Evolutionary conservation across 78 protist genomes (phyloP).

Genomic region (Dictyostelium capitatum): DNA sequence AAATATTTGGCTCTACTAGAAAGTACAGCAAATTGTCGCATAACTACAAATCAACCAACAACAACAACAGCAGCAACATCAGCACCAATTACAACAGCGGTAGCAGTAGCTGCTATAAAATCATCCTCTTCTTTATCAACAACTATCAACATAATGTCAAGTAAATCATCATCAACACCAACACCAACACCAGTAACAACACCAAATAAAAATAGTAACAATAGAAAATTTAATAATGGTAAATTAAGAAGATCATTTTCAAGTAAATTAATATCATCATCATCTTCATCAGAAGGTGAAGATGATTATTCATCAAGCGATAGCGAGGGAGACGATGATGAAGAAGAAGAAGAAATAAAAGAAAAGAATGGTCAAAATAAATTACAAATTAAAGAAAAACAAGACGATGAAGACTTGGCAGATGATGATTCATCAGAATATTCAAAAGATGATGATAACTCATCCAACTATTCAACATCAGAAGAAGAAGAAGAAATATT

Average conservation of each 20-base stretch:
- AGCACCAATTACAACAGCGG: not conserved
- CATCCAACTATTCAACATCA: not conserved
- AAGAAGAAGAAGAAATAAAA: not conserved
- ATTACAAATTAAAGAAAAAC: not conserved
- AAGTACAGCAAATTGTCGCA: not conserved
- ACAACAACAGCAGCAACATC: not conserved
- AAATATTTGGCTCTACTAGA: constrained; percentile 22
- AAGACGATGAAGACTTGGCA: not conserved
- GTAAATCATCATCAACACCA: not conserved
- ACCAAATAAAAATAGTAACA: not conserved
- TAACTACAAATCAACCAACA: constrained; percentile 7
- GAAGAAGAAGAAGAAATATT: not conserved
- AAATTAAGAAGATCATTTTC: constrained; percentile 8
- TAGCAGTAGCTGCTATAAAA: not conserved
- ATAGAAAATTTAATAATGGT: not conserved
- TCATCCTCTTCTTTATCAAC: not conserved
- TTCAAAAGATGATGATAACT: not conserved
- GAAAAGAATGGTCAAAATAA: not conserved
- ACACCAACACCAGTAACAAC: not conserved
- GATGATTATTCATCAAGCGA: constrained; percentile 25
- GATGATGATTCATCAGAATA: constrained; percentile 6
- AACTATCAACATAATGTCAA: not conserved
- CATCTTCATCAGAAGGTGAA: not conserved
- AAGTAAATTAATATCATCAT: not conserved
- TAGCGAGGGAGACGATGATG: not conserved